Evolutionary conservation across 2,329 filamentous ascomycete genomes (phyloP), one percentile per base, ranked within the genome.

Genomic region (Trichothecium sympodiale): DNA sequence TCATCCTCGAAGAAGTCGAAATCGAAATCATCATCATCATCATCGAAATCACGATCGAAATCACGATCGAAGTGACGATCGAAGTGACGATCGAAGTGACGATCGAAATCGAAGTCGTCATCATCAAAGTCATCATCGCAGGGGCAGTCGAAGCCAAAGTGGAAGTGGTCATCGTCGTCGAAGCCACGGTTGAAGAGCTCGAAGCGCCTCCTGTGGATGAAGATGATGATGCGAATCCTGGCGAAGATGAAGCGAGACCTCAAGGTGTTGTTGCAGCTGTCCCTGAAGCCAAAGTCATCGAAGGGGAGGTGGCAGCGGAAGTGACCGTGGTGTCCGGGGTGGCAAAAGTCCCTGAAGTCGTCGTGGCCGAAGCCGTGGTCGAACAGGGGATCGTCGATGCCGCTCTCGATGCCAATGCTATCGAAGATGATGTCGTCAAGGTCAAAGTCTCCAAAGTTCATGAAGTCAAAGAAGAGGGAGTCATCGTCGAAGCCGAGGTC

Each of bases 391-490:
- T 31, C 8, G 29, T 33, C 31, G 14, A n/a, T 14, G 33, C 26
- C 18, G 18, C 37, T 23, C 18, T 23, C 31, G 36, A 41, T 41
- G 14, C 31, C 36, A 15, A 41, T 25, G 18, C 39, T 28, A 36
- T 41, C 37, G 28, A 34, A 41, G 33, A 13, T 9, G 18, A 33
- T 17, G 14, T 26, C 31, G 31, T 38, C 36, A 20, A 34, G 28
- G 8, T 29, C 7, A 9, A 13, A 34, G 13, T 29, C 33, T 20
- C 28, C 17, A 16, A 35, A 31, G 27, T 31, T 33, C 6, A n/a
- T n/a, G 33, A 41, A 41, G 29, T 41, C 39, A 28, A 41, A 39
- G 34, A 41, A 29, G 26, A 41, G 30, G 14, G 17, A n/a, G 18
- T 39, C 37, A 17, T 34, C 34, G 29, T 16, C 17, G 34, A 39